Evolutionary conservation across 2,329 filamentous ascomycete species (phyloP), one percentile per base, ranked within the genome.

Genomic region (Aspergillus pseudotamarii): DNA sequence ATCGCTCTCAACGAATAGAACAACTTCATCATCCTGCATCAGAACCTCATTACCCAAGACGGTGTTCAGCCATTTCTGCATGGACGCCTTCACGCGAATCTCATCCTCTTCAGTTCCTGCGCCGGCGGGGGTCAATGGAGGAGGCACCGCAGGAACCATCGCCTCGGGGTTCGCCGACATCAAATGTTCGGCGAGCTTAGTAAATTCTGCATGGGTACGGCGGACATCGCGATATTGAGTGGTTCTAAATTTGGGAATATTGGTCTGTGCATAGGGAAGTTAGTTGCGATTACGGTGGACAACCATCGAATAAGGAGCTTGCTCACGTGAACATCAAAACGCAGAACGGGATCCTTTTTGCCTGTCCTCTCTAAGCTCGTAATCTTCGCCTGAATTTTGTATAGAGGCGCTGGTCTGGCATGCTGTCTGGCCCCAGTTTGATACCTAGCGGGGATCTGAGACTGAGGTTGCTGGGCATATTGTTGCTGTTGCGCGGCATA

Each of bases 171-270:
- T 98, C n/a, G 94, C 94, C 28, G 94, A 97, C 77, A 97, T 93
- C 62, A 99, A 84, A 78, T 99, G 95, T 63, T 97, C 92, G 61
- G 91, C 93, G n/a, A 99, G 89, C 80, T 98, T 99, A 68, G 92
- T 86, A 73, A 99, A 99, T 76, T 99, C 95, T 55, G 92, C 93
- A 79, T 99, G 95, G 65, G 96, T 90, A 64, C 95, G 92, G 71
- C 95, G 91, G 69, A 99, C 93, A 79, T 99, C 95, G 74, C 95
- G 93, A 81, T 97, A 99, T 78, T 99, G 95, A 6, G 95, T 99
- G 0, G 95, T 99, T 72, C 95, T 89, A 79, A 97, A 99, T 71
- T 94, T 94, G 59, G 94, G 94, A n/a, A 99, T 90, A 80, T 99
- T 99, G 68, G 95, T 99, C 95, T 99, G 46, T 19, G 34, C 38